These are phyloP conservation scores for Lathyrus tuberosus DNA, from an alignment of 306 rosid genomes.

Conservation along the genomic window DNA sequence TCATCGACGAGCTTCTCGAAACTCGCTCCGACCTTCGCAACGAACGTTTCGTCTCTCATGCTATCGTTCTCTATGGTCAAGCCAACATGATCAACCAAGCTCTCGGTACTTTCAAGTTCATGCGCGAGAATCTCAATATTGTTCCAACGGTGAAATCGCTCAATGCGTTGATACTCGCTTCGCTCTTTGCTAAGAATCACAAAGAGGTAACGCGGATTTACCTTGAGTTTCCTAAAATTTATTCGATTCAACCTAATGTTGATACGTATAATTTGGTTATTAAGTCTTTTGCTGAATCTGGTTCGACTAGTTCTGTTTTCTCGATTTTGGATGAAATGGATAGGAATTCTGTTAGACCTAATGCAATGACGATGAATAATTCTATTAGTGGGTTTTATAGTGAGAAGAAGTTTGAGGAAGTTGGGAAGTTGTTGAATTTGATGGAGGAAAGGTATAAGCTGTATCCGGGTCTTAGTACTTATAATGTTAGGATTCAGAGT, in stretches of 20 bases:
- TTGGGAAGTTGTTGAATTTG: slow-evolving; percentile 61
- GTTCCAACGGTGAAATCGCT: slow-evolving; percentile 60
- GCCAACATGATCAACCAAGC: slow-evolving; percentile 75
- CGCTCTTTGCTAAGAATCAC: slow-evolving; percentile 58
- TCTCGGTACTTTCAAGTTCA: slow-evolving; percentile 51
- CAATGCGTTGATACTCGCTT: slow-evolving; percentile 66
- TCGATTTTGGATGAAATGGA: slow-evolving; percentile 79
- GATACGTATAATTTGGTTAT: slow-evolving; percentile 68
- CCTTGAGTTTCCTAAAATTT: slow-evolving; percentile 62
- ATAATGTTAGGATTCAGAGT: slow-evolving; percentile 73
- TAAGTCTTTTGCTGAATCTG: slow-evolving; percentile 66
- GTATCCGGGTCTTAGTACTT: slow-evolving; percentile 45
- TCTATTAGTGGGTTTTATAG: slow-evolving; percentile 57
- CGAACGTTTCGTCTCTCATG: slow-evolving; percentile 65
- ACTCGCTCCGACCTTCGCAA: slow-evolving; percentile 68
- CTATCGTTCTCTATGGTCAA: slow-evolving; percentile 76
- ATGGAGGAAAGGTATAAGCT: slow-evolving; percentile 61
- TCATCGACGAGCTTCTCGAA: slow-evolving; percentile 57
- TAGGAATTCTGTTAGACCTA: slow-evolving; percentile 58
- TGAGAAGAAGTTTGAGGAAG: slow-evolving; percentile 73
- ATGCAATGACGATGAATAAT: slow-evolving; percentile 46
- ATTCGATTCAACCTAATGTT: slow-evolving; percentile 56
- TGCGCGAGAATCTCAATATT: slow-evolving; percentile 42
- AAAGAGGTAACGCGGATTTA: slow-evolving; percentile 62
- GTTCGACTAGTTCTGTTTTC: slow-evolving; percentile 59